phyloP scores from a whole-genome alignment of 163 green algal genomes.

The Volvox carteri region DNA sequence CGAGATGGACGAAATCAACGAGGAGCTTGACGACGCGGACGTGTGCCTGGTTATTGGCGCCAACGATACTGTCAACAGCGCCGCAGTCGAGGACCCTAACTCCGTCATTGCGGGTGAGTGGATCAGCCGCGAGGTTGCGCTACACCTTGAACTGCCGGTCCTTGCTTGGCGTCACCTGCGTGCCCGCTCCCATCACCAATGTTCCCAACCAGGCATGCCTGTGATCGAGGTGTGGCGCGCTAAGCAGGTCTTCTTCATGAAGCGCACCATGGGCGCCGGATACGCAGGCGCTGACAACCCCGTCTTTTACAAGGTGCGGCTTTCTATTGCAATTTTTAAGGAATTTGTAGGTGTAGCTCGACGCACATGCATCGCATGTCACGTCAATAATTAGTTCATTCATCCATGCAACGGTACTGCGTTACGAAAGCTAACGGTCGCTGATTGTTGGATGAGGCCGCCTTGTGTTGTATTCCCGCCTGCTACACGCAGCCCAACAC shows the following conservation, averaged over 20 bases:
- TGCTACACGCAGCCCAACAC: constrained; percentile 45
- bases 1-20: constrained; percentile 97
- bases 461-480: no score
- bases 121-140: not conserved
- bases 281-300: constrained; percentile 89
- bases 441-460: no score
- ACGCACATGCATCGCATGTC: no score
- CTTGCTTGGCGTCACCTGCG: no score
- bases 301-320: constrained; percentile 90
- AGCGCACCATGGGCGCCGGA: constrained; percentile 90
- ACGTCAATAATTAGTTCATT: no score
- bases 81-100: constrained; percentile 91
- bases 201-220: constrained; percentile 96
- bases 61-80: constrained; percentile 94
- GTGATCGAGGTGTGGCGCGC: constrained; percentile 93
- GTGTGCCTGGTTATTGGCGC: constrained; percentile 82
- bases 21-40: constrained; percentile 72
- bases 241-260: constrained; percentile 93
- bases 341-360: no score
- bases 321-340: no score
- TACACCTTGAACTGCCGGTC: no score
- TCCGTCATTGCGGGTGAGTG: constrained; percentile 81
- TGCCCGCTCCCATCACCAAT: no score
- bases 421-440: no score
- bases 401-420: no score